Conservation (phyloP, 176 grass and related monocot species). For the Oryza australiensis region DNA sequence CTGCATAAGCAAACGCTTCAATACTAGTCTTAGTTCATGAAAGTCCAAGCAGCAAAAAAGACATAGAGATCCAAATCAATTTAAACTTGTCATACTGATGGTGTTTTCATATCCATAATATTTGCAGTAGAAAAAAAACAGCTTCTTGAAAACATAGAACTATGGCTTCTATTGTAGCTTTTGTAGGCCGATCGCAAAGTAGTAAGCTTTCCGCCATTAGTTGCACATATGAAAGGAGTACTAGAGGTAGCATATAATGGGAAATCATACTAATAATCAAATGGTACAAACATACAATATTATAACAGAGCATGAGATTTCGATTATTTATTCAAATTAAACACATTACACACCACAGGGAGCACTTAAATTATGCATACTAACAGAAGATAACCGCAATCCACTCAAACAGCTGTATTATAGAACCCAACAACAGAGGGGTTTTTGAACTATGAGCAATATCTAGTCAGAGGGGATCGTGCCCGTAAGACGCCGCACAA, state of each 20-base stretch:
- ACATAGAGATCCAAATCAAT: background rate
- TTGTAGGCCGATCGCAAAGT: background rate
- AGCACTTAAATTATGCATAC: background rate
- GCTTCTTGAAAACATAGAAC: background rate
- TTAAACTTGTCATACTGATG: background rate
- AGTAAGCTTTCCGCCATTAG: background rate
- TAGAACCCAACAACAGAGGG: background rate
- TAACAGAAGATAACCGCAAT: background rate
- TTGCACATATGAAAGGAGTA: background rate
- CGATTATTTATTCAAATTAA: background rate
- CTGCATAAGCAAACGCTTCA: slow-evolving; percentile 32
- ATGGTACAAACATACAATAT: background rate
- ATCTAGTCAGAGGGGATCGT: slow-evolving; percentile 4
- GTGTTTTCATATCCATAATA: background rate
- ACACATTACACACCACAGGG: background rate
- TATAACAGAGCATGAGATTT: background rate
- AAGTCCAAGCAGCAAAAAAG: background rate
- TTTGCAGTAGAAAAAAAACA: slow-evolving; percentile 2
- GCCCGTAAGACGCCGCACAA: background rate
- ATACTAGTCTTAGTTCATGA: background rate
- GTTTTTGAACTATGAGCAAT: background rate
- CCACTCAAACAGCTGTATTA: background rate
- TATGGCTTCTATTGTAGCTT: slow-evolving; percentile 1
- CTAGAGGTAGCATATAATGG: background rate
- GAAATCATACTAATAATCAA: background rate